Percentiles rank a stretch among this genome's conserved stretches.
Evolutionary conservation across 2,329 filamentous ascomycete species (phyloP).

Genomic region (Cytospora chrysosperma): DNA sequence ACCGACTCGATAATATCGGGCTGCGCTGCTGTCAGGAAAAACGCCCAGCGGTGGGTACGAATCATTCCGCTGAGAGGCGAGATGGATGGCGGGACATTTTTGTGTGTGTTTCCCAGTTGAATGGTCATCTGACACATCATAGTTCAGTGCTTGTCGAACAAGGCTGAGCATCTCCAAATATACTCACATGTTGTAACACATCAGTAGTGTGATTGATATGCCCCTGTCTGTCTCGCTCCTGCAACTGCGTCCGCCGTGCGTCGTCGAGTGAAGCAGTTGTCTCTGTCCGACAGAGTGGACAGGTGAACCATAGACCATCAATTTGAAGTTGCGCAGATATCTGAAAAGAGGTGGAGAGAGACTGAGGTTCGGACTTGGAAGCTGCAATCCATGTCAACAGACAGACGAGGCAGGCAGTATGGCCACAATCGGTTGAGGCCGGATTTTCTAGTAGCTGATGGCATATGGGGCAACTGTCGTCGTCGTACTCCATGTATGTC

Average conservation of each 20-base stretch:
- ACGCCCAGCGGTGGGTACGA: slow-evolving; percentile 5
- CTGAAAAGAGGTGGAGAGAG: not conserved
- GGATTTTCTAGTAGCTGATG: not conserved
- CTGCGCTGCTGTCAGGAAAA: slow-evolving; percentile 3
- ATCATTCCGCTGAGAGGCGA: slow-evolving; percentile 6
- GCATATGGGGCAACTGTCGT: slow-evolving; percentile 12
- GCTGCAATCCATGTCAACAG: slow-evolving; percentile 12
- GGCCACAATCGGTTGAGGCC: not conserved
- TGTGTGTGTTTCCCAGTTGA: slow-evolving; percentile 16
- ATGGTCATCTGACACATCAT: slow-evolving; percentile 3
- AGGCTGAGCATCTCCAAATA: too few relatives aligned
- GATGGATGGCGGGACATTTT: slow-evolving; percentile 2
- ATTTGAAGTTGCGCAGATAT: not conserved
- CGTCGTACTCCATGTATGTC: not conserved
- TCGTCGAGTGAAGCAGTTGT: not conserved
- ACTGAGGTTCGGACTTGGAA: not conserved
- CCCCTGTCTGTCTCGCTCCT: not conserved
- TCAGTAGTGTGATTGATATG: not conserved
- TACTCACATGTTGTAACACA: not conserved
- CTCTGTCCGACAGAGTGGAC: slow-evolving; percentile 1
- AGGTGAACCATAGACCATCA: not conserved
- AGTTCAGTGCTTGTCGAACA: not conserved
- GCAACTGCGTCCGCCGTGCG: not conserved
- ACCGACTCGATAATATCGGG: slow-evolving; percentile 10
- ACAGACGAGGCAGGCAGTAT: slow-evolving; percentile 4